Evolutionary conservation across 805 yeast species (phyloP).

Genomic region (Candida quercuum): DNA sequence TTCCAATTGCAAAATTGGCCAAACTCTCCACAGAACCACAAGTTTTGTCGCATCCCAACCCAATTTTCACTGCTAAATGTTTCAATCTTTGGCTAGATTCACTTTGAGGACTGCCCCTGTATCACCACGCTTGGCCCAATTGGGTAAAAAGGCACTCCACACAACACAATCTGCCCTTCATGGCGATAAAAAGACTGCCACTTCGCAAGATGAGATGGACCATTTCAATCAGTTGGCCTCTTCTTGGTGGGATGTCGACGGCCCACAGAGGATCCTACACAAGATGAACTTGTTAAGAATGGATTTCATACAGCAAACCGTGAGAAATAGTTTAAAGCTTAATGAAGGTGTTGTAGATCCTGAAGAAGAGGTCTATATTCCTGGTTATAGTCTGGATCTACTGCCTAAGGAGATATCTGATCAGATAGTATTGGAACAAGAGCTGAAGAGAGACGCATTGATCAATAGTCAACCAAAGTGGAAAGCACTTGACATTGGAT

Average conservation of each 20-base stretch:
- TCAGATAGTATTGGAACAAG: slow-evolving; percentile 46
- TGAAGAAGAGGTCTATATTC: slow-evolving; percentile 55
- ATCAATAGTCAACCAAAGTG: slow-evolving; percentile 26
- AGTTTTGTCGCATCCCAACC: too few species aligned
- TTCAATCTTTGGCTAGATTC: not conserved
- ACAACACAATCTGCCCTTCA: not conserved
- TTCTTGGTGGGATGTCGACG: slow-evolving; percentile 98
- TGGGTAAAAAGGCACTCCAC: not conserved
- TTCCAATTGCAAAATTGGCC: too few species aligned
- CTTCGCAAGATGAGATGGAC: slow-evolving; percentile 57
- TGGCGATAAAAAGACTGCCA: slow-evolving; percentile 24
- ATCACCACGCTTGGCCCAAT: too few species aligned
- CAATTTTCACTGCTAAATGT: too few species aligned
- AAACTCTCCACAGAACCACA: too few species aligned
- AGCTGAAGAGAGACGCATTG: slow-evolving; percentile 35
- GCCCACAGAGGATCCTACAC: slow-evolving; percentile 90
- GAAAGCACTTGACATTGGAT: slow-evolving; percentile 80
- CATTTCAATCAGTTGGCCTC: slow-evolving; percentile 86
- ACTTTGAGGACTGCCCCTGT: too few species aligned
- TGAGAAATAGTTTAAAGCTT: slow-evolving; percentile 28
- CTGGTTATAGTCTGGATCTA: slow-evolving; percentile 68
- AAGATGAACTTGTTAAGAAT: slow-evolving; percentile 88
- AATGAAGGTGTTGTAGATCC: slow-evolving; percentile 20
- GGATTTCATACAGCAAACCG: slow-evolving; percentile 73
- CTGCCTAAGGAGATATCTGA: slow-evolving; percentile 52